Conservation (phyloP, 805 yeast species). For the Teunomyces barrocoloradensis region DNA sequence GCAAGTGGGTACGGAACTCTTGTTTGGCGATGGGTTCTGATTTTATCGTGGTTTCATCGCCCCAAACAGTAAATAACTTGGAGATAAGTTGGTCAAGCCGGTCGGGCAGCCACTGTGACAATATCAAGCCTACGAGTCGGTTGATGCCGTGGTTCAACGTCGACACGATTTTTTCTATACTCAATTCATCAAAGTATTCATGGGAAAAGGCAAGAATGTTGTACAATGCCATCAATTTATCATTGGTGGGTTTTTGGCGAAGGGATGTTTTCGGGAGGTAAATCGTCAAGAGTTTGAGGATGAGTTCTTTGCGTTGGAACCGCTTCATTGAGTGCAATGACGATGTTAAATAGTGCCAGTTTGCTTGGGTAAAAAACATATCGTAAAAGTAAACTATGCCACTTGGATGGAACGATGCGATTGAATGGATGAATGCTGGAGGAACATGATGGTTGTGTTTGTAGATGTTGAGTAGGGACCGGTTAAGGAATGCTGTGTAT, state of each 20-base stretch:
- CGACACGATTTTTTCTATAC: conserved; percentile 19
- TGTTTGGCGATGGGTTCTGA: conserved; percentile 44
- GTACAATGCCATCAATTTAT: conserved; percentile 17
- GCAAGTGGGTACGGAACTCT: conserved; percentile 45
- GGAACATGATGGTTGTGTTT: neutral
- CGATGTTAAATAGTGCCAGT: conserved; percentile 17
- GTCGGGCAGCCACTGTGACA: conserved; percentile 3
- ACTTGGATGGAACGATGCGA: conserved; percentile 18
- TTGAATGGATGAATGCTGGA: conserved; percentile 17
- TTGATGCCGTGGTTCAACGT: conserved; percentile 12
- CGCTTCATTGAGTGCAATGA: conserved; percentile 20
- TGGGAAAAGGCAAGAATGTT: conserved; percentile 14
- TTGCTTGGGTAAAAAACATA: conserved; percentile 15
- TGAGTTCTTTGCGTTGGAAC: conserved; percentile 23
- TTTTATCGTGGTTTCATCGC: conserved; percentile 34
- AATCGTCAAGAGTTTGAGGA: conserved; percentile 14
- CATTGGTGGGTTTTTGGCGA: conserved; percentile 1
- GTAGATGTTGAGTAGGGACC: conserved; percentile 16
- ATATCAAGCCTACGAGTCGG: conserved; percentile 14
- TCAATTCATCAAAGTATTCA: conserved; percentile 16
- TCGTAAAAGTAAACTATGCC: conserved; percentile 20
- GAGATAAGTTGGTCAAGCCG: conserved; percentile 5
- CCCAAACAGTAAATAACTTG: conserved; percentile 17
- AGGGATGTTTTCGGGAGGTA: conserved; percentile 8
- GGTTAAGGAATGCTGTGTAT: conserved; percentile 19